Evolutionary conservation across 441 rosid genomes (phyloP), one percentile per base, ranked within the genome.

Genomic region (Eutrema salsugineum): DNA sequence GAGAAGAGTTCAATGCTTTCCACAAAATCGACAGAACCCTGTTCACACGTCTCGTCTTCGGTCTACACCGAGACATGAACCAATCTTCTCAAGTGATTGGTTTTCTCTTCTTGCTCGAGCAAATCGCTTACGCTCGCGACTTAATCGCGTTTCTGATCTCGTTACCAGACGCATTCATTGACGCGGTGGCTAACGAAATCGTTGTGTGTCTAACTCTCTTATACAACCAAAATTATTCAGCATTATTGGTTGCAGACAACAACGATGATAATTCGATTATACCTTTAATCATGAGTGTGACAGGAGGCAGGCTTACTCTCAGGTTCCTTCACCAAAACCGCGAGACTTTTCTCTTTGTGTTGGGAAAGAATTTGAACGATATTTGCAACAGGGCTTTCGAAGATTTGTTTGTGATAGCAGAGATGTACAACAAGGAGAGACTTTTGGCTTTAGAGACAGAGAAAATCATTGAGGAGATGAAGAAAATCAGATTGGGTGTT

Each of bases 21-120:
- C 88, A 92, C 75, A 76, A 8, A 32, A 80, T 77, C 10, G 96
- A 92, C 32, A 79, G 96, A 33, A 2, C 3, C 0, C 71, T 90
- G 1, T 90, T 79, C 80, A 7, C 57, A 8, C 81, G 89, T 65
- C 86, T 92, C 0, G 81, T 80, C 27, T 17, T 77, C 48, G 16
- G 1, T 19, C 87, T 88, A 6, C 16, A 65, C 54, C 84, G 83
- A 19, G 82, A 85, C 62, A 73, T 78, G 5, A 24, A 19, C 11
- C 75, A 84, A 19, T 80, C 96, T 5, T 32, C 75, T 70, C 82
- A 79, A 4, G 81, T 86, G 51, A 57, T 86, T 78, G 88, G 80
- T 1, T 54, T 90, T 2, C 70, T 84, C 79, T 16, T 81, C 9
- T 83, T 90, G 86, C 83, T 90, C 0, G 97, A 92, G 62, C 78